These are phyloP conservation scores for Thalassiosira mediterranea DNA, from an alignment of 352 stramenopile species.

Conservation along the genomic window DNA sequence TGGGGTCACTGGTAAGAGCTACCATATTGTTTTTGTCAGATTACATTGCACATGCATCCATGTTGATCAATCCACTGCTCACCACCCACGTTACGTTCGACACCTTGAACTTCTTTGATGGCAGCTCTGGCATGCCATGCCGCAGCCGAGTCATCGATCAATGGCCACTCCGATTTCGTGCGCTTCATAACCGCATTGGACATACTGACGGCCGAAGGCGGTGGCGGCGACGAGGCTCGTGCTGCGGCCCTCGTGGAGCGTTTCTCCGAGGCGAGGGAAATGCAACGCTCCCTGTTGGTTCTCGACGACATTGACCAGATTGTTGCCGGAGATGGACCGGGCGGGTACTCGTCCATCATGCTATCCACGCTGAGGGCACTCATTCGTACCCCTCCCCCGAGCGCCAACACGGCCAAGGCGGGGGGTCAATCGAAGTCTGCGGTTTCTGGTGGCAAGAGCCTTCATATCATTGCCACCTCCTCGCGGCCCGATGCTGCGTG, in stretches of 20 bases:
- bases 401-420: constrained; percentile 40
- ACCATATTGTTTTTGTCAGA: background rate
- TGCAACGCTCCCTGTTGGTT: constrained; percentile 70
- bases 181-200: constrained; percentile 75
- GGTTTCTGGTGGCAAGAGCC: constrained; percentile 33
- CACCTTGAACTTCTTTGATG: too few relatives aligned
- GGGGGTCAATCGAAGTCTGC: constrained; percentile 54
- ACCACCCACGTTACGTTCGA: too few relatives aligned
- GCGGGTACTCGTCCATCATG: constrained; percentile 74
- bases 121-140: constrained; percentile 65
- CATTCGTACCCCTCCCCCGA: constrained; percentile 59
- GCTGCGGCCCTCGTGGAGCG: constrained; percentile 65
- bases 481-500: constrained; percentile 70
- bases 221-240: constrained; percentile 64
- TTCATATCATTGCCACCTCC: constrained; percentile 72
- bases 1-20: constrained; percentile 31
- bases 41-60: constrained; percentile 8
- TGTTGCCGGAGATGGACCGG: constrained; percentile 50
- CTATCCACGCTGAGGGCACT: constrained; percentile 72
- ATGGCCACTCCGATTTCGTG: constrained; percentile 67
- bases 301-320: constrained; percentile 78
- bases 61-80: too few relatives aligned
- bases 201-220: constrained; percentile 56
- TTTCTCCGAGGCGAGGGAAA: constrained; percentile 72
- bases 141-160: constrained; percentile 62